Evolutionary conservation across 495 filamentous ascomycete genomes (phyloP), one percentile per base, ranked within the genome.

Genomic region (Halenospora varia): DNA sequence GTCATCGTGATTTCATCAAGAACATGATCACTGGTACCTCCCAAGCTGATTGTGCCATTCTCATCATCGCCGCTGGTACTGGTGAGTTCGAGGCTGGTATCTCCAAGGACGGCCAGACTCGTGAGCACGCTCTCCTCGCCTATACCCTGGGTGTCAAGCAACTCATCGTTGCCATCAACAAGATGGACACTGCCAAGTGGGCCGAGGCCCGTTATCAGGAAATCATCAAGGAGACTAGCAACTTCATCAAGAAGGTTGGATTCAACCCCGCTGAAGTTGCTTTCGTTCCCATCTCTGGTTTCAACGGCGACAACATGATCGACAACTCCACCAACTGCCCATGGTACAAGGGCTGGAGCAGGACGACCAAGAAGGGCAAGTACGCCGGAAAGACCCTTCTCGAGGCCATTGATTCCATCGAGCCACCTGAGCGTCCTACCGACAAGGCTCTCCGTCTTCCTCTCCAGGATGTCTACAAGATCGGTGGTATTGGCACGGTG

Each of bases 21-120:
- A 98, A 98, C 85, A 98, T 98, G 94, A 98, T 97, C 83, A 97
- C 94, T 83, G 94, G 94, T 89, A 98, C 94, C 73, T 98, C 94
- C 78, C 94, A 98, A 88, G 94, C 94, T 70, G 94, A 98, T 75
- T 98, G 94, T 80, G 94, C 95, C 70, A 89, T 98, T 78, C 93
- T 98, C 85, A 97, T 98, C 82, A 98, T 98, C 80, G 94, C 93
- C 69, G 92, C 94, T 71, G 94, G 94, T 81, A 96, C 92, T 89
- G 94, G 94, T 96, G 94, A 98, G 84, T 98, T 98, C 85, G 94
- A 98, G 87, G 94, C 94, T 88, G 94, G 94, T 97, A 98, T 98
- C 88, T 98, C 94, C 86, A 98, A 98, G 89, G 94, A 98, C 89
- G 94, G 94, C 79, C 94, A 98, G 88, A 98, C 94, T 69, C 94